These are phyloP conservation scores for Hibiscus mutabilis DNA, from an alignment of 345 rosid genomes.

Conservation along the genomic window DNA sequence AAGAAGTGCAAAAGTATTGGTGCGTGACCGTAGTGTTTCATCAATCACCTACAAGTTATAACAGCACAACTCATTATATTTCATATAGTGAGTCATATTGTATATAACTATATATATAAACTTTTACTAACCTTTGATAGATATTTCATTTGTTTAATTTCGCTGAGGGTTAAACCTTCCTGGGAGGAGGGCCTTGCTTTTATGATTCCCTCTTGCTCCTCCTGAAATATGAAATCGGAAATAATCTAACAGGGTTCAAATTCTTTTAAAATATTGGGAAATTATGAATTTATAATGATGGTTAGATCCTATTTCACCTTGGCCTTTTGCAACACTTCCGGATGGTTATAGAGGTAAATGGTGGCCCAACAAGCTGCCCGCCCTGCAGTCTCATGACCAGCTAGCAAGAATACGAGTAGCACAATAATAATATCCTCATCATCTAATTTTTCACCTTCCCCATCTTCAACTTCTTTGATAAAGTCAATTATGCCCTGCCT, in stretches of 20 bases:
- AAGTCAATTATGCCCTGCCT: slow-evolving; percentile 21
- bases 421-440: slow-evolving; percentile 26
- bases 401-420: slow-evolving; percentile 13
- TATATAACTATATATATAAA: too few relatives aligned
- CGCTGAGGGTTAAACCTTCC: slow-evolving; percentile 17
- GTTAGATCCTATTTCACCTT: not conserved
- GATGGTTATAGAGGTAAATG: not conserved
- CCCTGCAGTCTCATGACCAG: not conserved
- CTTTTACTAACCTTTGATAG: slow-evolving; percentile 9
- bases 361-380: not conserved
- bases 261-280: too few relatives aligned
- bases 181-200: slow-evolving; percentile 17
- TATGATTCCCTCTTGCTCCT: slow-evolving; percentile 1
- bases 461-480: slow-evolving; percentile 24
- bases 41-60: not conserved
- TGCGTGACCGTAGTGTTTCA: slow-evolving; percentile 1
- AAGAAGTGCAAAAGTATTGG: slow-evolving; percentile 20
- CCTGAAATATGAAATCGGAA: not conserved
- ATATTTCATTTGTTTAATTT: slow-evolving; percentile 21
- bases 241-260: not conserved
- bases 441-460: slow-evolving; percentile 18
- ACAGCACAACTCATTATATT: too few relatives aligned
- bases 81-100: too few relatives aligned
- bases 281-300: too few relatives aligned
- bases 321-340: not conserved